Evolutionary conservation across 305 asterid genomes (phyloP), one percentile per base, ranked within the genome.

Genomic region (Fraxinus velutina): DNA sequence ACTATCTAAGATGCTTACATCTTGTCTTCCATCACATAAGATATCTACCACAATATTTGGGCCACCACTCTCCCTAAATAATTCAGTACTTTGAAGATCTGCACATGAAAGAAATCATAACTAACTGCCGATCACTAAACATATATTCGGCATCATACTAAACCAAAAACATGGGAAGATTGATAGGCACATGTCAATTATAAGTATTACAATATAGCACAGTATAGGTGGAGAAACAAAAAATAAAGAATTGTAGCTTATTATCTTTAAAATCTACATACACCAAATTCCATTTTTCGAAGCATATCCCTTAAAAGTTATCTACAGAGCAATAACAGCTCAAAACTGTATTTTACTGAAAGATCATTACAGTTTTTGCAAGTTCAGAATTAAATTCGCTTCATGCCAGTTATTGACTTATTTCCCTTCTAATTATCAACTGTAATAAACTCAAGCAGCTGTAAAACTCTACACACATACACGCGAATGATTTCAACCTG

Each of bases 61-160:
- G 66, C 98, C 99, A 75, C 88, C 87, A 30, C 72, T 87, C 89
- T 76, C 92, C 90, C 85, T 90, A 83, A 94, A 96, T 83, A 81
- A 79, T 88, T 94, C 95, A 79, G 94, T 83, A 86, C 95, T 90
- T 79, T 87, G 94, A 85, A 96, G 94, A 92, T 96, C 99, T 95
- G 94, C 84, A 80, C 32, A 83, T 34, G 80, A 71, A 86, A 75
- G 81, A 52, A 50, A 27, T 72, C 68, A 80, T 73, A 32, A 33
- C 57, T 55, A 78, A 42, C 84, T 8, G 29, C 21, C 12, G 5
- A 71, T 24, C 12, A 64, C 10, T 64, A 21, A 12, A 85, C 21
- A 30, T 15, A 50, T 12, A 36, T 8, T 36, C 27, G 15, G 60
- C 24, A 8, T 60, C 73, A 7, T 72, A 73, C 12, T 47, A n/a